Evolutionary conservation across 2,329 filamentous ascomycete species (phyloP).

Genomic region (Aquanectria penicillioides): DNA sequence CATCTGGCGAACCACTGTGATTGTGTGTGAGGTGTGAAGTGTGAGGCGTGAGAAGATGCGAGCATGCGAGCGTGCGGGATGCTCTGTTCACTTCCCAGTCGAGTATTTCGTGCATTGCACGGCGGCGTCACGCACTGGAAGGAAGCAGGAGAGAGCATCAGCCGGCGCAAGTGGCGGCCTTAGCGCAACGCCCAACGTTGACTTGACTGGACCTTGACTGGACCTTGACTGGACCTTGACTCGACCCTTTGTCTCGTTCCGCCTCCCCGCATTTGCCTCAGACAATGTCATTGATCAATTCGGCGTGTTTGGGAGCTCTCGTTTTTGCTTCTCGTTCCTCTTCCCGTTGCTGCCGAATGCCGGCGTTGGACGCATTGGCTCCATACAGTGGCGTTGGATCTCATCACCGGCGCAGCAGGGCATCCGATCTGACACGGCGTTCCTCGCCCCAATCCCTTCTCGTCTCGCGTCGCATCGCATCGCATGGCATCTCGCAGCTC

Average conservation of each 20-base stretch:
- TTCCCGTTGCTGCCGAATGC: background rate
- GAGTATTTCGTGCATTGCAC: conserved; percentile 2
- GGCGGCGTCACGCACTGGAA: background rate
- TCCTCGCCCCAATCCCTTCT: background rate
- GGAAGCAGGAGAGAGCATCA: no score
- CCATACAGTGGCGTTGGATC: no score
- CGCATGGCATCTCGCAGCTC: conserved; percentile 11
- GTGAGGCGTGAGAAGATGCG: no score
- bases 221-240: no score
- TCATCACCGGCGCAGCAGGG: no score
- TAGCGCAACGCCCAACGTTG: background rate
- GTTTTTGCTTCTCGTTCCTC: background rate
- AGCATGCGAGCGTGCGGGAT: no score
- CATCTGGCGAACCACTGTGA: background rate
- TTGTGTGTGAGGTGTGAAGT: no score
- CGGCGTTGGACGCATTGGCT: no score
- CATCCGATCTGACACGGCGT: background rate
- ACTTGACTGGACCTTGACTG: background rate
- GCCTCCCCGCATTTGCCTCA: background rate
- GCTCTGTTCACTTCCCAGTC: background rate
- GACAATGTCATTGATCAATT: background rate
- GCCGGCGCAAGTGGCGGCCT: background rate
- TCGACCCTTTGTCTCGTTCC: background rate
- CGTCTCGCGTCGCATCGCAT: background rate
- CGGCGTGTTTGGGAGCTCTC: background rate